Percentiles rank a stretch among this genome's conserved stretches.
Evolutionary conservation across 768 basidiomycete genomes (phyloP).

Genomic region (Chalciporus piperatus): DNA sequence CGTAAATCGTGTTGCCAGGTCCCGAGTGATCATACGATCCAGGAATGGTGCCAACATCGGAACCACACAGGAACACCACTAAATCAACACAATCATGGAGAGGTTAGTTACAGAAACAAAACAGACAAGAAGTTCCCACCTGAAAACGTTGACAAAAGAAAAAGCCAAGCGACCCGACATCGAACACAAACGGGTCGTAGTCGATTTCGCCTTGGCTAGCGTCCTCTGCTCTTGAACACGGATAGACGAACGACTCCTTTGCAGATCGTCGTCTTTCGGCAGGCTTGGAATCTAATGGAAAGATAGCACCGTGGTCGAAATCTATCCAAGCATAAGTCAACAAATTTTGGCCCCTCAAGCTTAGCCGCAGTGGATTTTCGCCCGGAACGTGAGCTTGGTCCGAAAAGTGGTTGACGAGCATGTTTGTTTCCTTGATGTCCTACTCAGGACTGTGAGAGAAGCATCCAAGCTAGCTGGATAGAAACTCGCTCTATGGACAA

Average conservation of each 20-base stretch:
- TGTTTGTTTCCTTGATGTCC: slow-evolving; percentile 9
- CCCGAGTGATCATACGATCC: slow-evolving; percentile 26
- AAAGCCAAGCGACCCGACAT: slow-evolving; percentile 26
- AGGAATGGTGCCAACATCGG: slow-evolving; percentile 30
- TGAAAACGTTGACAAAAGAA: slow-evolving; percentile 3
- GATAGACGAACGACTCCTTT: not conserved
- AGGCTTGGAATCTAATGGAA: not conserved
- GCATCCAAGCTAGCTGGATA: not conserved
- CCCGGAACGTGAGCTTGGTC: not conserved
- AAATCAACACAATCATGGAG: not conserved
- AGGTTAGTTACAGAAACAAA: not conserved
- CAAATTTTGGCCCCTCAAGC: not conserved
- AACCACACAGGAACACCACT: slow-evolving; percentile 16
- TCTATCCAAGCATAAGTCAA: not conserved
- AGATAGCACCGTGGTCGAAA: not conserved
- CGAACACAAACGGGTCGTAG: slow-evolving; percentile 27
- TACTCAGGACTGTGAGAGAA: not conserved
- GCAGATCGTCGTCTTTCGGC: slow-evolving; percentile 1
- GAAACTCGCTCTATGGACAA: slow-evolving; percentile 10
- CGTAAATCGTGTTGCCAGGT: slow-evolving; percentile 23
- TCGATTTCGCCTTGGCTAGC: slow-evolving; percentile 22
- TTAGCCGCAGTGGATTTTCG: not conserved
- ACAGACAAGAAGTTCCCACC: not conserved
- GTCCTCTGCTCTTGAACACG: slow-evolving; percentile 5
- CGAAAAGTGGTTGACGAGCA: slow-evolving; percentile 8